These are phyloP conservation scores for Fraxinus ornus DNA, from an alignment of 305 asterid genomes.

Conservation along the genomic window DNA sequence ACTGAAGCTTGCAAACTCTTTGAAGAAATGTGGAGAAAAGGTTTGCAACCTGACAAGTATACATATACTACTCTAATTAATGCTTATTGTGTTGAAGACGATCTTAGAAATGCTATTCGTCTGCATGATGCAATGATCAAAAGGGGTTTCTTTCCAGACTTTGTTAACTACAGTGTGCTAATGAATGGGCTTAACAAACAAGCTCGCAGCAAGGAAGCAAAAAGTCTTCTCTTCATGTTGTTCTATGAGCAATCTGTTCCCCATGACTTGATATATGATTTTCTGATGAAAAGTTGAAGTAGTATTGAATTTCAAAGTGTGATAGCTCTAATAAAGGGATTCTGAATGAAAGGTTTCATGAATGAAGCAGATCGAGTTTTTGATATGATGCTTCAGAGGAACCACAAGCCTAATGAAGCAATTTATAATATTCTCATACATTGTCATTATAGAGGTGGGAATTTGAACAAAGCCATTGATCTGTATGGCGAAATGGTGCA, in stretches of 20 bases:
- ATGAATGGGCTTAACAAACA: constrained; percentile 70
- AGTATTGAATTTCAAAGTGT: constrained; percentile 49
- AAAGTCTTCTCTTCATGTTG: constrained; percentile 63
- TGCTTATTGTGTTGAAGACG: constrained; percentile 69
- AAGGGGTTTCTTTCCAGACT: constrained; percentile 78
- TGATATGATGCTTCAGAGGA: constrained; percentile 49
- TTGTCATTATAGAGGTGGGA: constrained; percentile 67
- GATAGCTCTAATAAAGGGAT: constrained; percentile 67
- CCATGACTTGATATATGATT: constrained; percentile 53
- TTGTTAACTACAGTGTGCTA: constrained; percentile 80
- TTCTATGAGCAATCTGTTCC: constrained; percentile 62
- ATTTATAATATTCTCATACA: constrained; percentile 66
- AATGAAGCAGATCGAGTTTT: constrained; percentile 71
- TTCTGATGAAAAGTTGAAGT: constrained; percentile 68
- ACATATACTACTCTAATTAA: constrained; percentile 78
- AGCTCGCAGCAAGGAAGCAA: constrained; percentile 62
- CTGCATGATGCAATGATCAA: constrained; percentile 72
- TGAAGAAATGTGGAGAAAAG: constrained; percentile 61
- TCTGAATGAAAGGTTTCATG: constrained; percentile 89
- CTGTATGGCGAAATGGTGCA: constrained; percentile 61
- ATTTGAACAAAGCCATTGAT: constrained; percentile 53
- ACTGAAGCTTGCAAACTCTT: constrained; percentile 65
- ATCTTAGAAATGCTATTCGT: constrained; percentile 51
- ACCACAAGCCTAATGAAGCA: constrained; percentile 56
- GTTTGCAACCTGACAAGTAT: constrained; percentile 67